Evolutionary conservation across 2,329 filamentous ascomycete species (phyloP), one percentile per base, ranked within the genome.

Genomic region (Dichotomopilus funicola): DNA sequence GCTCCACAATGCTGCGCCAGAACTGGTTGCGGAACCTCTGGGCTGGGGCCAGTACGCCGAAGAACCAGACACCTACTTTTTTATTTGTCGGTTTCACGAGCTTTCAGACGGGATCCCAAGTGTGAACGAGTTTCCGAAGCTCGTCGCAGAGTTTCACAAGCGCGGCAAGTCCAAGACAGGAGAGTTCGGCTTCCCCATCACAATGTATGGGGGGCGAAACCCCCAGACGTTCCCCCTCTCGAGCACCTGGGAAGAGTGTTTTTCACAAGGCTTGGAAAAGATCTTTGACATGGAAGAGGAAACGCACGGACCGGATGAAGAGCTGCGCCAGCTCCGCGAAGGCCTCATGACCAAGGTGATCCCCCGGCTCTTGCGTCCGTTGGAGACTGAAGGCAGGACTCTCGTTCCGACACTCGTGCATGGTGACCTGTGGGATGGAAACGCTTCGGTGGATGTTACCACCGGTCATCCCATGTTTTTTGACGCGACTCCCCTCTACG

Each of bases 1-100:
- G 2, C 68, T 75, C 8, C 54, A 71, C 54, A 37, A 42, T 2
- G 46, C 66, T 6, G 31, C 63, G 1, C 70, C 72, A 9, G 61
- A 66, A 12, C 65, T 71, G 35, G 66, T 64, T 10, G 70, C 70
- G 9, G 64, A 58, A 36, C 72, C 72, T 0, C 62, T 74, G 9
- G 52, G 38, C 5, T 54, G 52, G 45, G 52, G 52, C 11, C 1
- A 43, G 9, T 53, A 53, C 31, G 31, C 31, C 1, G 37, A 40
- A 31, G 13, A 33, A 2, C 27, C 44, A 1, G 33, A 54, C 19
- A 44, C 38, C 5, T 44, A 49, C 40, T 54, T 49, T 34, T 49
- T 54, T 7, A 4, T 54, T 19, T 49, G 45, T 40, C 52, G 52
- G 2, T 54, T 54, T 27, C 12, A 54, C n/a, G 5, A 38, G 7